Conservation (phyloP, 2,329 filamentous ascomycete species). For the Ascochyta rabiei region DNA sequence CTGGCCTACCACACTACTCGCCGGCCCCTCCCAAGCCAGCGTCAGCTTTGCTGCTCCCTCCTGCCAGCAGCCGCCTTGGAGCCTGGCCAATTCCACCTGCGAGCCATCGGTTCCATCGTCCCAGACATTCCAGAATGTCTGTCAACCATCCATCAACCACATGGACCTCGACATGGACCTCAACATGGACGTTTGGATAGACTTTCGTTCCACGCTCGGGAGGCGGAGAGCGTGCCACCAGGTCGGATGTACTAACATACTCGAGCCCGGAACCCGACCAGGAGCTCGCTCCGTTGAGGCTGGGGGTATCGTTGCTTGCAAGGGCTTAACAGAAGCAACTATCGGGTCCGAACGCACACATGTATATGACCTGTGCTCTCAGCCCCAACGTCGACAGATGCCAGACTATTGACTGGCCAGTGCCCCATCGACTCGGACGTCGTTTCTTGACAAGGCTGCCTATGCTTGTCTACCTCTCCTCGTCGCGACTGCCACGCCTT, state of each 20-base stretch:
- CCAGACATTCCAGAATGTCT: neutral
- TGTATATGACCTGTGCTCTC: conserved; percentile 15
- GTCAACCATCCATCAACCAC: neutral
- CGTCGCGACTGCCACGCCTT: neutral
- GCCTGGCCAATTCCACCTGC: neutral
- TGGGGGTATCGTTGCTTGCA: conserved; percentile 23
- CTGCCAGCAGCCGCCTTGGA: conserved; percentile 4
- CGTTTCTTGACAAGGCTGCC: neutral
- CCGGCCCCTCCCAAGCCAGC: conserved; percentile 13
- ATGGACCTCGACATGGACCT: neutral
- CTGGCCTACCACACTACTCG: neutral
- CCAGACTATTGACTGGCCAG: conserved; percentile 9
- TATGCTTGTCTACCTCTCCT: conserved; percentile 5
- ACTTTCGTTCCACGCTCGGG: conserved; percentile 10
- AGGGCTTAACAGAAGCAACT: conserved; percentile 24
- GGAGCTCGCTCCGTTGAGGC: conserved; percentile 5
- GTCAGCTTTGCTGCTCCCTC: conserved; percentile 5
- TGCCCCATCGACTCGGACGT: conserved; percentile 2
- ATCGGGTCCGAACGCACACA: conserved; percentile 23
- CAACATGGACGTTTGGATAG: conserved; percentile 12
- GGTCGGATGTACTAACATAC: conserved; percentile 14
- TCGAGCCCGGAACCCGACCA: conserved; percentile 10
- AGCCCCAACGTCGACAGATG: neutral
- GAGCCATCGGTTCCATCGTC: neutral
- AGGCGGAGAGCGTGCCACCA: conserved; percentile 13